Base-by-base conservation (phyloP, 495 filamentous ascomycete genomes). In the Penicillium roqueforti region DNA sequence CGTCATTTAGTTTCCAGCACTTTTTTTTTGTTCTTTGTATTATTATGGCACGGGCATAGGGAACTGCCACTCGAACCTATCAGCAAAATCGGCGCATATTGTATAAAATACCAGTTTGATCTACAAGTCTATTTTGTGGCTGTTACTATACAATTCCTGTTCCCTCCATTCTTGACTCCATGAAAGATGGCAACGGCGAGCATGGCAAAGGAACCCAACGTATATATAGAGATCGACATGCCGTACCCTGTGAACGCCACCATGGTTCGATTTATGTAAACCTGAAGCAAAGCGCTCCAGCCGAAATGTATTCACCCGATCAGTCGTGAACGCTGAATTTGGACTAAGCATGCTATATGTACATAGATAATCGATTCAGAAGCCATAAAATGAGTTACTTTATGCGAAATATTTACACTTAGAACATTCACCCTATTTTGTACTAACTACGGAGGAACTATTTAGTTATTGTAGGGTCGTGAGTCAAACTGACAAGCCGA, bases 81-180 rank as follows among this genome's bases (percentile, higher is more conserved):
- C 57, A 68, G 69, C 70, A 72, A 68, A 53, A 61, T 60, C 56
- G 72, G 72, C 72, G 72, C 61, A 73, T 62, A 29, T 45, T 67
- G 64, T 67, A 70, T 66, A 67, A 65, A 59, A 62, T 62, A 58
- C 29, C 53, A 62, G 61, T 68, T 51, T 60, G 57, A 59, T 62
- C 26, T 38, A 47, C 37, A 51, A 18, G 28, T 41, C 19, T 26
- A n/a, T 43, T 31, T 44, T 42, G 23, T 28, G 50, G 26, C 25
- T 18, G 41, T 45, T 18, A 28, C 26, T 29, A 19, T 29, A 19
- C 9, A 29, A 6, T 18, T 44, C 23, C 13, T 16, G 2, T 18
- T 18, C 25, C 9, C 25, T 44, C 26, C n/a, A 44, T 8, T 44
- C 20, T 4, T 28, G n/a, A 18, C 8, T 28, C 14, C 26, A 18